Base-by-base conservation (phyloP, 345 rosid species). In the Citrus cavaleriei region DNA sequence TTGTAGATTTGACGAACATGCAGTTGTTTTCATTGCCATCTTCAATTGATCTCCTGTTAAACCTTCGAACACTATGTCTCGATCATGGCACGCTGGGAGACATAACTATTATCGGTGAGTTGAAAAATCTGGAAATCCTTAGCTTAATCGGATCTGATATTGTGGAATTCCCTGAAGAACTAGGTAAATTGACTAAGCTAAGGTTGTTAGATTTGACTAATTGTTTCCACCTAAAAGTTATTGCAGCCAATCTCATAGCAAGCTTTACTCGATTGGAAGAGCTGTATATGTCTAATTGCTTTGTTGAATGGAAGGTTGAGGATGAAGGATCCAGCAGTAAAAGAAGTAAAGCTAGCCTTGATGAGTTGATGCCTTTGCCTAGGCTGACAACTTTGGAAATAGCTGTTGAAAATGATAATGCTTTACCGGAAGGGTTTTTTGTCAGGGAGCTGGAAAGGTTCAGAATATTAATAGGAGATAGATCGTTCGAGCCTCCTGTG, bases 321-420 rank as follows among this genome's bases (percentile, higher is more conserved):
- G 59, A 14, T 21, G n/a, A 55, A 55, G 59, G n/a, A 55, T 21
- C 59, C 59, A 18, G 59, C 5, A 21, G 59, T 5, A n/a, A 54
- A 54, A 54, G 0, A 55, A 55, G 59, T 21, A 55, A 21, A 16
- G 59, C 32, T 60, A 60, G 65, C 22, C 65, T 86, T 5, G 72
- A 58, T 14, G 85, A 86, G 78, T 28, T 83, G 68, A 77, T 79
- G 21, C 35, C 10, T 10, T 77, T 86, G 82, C 10, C 81, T 0
- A 13, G 32, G 6, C 55, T 84, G 18, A 77, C 75, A 1, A 4
- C 16, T 64, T 55, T 84, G 3, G 63, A 10, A 9, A 63, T 80
- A 49, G 9, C 9, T 40, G 64, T 85, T 9, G 74, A 16, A 22
- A 10, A 70, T 34, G n/a, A 19, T 21, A 34, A 32, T 7, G 35